Conservation (phyloP, 352 stramenopile species). For the Phytophthora sansomeana region DNA sequence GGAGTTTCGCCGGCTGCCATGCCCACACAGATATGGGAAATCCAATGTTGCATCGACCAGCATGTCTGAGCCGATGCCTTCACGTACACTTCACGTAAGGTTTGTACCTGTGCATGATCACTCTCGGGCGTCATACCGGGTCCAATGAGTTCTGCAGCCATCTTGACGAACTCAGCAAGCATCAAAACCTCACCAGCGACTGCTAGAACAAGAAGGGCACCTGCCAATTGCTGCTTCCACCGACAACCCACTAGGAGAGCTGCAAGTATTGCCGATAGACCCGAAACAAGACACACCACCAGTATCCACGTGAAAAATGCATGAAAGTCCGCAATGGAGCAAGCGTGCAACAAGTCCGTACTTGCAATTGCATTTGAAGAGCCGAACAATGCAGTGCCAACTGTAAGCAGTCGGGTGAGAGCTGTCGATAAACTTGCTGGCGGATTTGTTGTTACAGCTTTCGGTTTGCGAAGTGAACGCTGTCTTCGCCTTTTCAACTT, state of each 20-base stretch:
- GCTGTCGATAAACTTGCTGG: background rate
- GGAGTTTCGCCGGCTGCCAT: background rate
- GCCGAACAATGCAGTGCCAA: conserved; percentile 20
- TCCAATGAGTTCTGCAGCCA: conserved; percentile 14
- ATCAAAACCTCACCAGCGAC: conserved; percentile 26
- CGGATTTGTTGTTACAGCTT: background rate
- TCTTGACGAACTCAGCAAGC: conserved; percentile 26
- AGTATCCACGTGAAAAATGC: conserved; percentile 43
- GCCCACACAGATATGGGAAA: conserved; percentile 37
- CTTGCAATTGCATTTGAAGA: conserved; percentile 31
- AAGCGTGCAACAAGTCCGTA: conserved; percentile 36
- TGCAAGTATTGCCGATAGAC: conserved; percentile 30
- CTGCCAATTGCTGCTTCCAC: conserved; percentile 26
- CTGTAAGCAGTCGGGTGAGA: conserved; percentile 14
- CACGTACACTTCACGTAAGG: conserved; percentile 29
- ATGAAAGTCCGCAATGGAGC: conserved; percentile 34
- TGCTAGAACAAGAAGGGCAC: conserved; percentile 27
- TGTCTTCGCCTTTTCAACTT: conserved; percentile 17
- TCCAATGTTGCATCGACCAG: conserved; percentile 34
- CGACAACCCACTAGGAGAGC: conserved; percentile 28
- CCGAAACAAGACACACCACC: conserved; percentile 31
- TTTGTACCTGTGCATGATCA: conserved; percentile 1
- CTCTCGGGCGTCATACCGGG: conserved; percentile 2
- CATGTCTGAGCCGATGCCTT: conserved; percentile 34
- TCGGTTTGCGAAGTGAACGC: conserved; percentile 3